Evolutionary conservation across 495 filamentous ascomycete genomes (phyloP).

Genomic region (Aspergillus heteromorphus): DNA sequence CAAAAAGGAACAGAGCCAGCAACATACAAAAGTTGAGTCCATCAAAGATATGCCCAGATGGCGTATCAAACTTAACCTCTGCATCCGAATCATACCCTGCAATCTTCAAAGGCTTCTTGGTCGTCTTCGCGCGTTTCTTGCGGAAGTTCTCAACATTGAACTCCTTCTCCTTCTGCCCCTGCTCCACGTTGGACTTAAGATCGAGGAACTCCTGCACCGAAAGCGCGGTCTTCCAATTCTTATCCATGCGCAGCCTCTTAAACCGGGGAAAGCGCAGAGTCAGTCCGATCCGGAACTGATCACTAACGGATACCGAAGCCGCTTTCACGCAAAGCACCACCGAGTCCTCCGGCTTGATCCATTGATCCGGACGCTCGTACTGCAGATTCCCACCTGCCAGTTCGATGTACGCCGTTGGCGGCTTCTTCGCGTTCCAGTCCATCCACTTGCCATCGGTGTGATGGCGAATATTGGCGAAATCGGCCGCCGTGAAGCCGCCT

Average conservation of each 20-base stretch:
- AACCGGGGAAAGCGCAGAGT: slow-evolving; percentile 93
- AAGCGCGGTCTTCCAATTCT: slow-evolving; percentile 75
- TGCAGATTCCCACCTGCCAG: slow-evolving; percentile 72
- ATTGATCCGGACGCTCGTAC: slow-evolving; percentile 79
- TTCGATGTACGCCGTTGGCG: slow-evolving; percentile 75
- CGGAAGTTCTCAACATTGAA: slow-evolving; percentile 77
- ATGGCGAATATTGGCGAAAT: slow-evolving; percentile 77
- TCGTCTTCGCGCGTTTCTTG: slow-evolving; percentile 57
- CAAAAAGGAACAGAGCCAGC: slow-evolving; percentile 7
- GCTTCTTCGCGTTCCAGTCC: slow-evolving; percentile 73
- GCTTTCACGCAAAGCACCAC: slow-evolving; percentile 87
- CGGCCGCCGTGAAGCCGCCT: slow-evolving; percentile 79
- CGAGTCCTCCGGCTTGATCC: slow-evolving; percentile 87
- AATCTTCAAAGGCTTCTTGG: slow-evolving; percentile 63
- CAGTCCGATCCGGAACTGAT: slow-evolving; percentile 68
- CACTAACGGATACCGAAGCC: slow-evolving; percentile 67
- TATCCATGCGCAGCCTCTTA: slow-evolving; percentile 73
- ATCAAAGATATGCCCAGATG: slow-evolving; percentile 59
- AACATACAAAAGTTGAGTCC: slow-evolving; percentile 71
- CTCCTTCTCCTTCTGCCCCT: slow-evolving; percentile 66
- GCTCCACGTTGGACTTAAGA: slow-evolving; percentile 65
- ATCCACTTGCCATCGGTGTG: slow-evolving; percentile 88
- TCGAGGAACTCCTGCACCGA: slow-evolving; percentile 70
- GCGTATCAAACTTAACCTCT: slow-evolving; percentile 49
- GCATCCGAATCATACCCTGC: slow-evolving; percentile 58